phyloP scores from a whole-genome alignment of 2,329 filamentous ascomycete species.

The Alternaria sp. region DNA sequence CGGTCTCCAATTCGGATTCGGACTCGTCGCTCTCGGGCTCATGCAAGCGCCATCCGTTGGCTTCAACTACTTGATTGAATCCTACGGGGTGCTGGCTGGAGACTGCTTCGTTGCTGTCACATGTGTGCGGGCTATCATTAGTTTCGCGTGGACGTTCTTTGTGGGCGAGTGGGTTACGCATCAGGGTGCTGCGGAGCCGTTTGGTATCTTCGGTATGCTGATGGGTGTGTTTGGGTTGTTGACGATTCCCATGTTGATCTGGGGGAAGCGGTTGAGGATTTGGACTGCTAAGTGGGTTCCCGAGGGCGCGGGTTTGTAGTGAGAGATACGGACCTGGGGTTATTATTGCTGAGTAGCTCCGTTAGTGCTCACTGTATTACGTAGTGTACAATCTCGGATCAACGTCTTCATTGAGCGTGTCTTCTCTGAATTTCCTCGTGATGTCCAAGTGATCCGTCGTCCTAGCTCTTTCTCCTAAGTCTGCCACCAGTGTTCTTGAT shows the following conservation, averaged over 20 bases:
- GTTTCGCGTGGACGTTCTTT: slow-evolving; percentile 63
- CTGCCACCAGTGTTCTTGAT: not conserved
- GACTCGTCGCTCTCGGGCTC: slow-evolving; percentile 50
- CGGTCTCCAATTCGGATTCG: slow-evolving; percentile 48
- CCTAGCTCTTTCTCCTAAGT: not conserved
- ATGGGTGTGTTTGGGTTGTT: slow-evolving; percentile 57
- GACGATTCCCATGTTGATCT: slow-evolving; percentile 48
- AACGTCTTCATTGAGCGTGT: not conserved
- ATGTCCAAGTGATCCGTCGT: not conserved
- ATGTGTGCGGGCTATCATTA: slow-evolving; percentile 56
- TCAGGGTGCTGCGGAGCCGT: slow-evolving; percentile 55
- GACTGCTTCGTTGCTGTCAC: slow-evolving; percentile 64
- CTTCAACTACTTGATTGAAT: slow-evolving; percentile 59
- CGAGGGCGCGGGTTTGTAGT: slow-evolving; percentile 20
- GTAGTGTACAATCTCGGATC: not conserved
- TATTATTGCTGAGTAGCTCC: not conserved
- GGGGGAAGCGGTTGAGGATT: slow-evolving; percentile 51
- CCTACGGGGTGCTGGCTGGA: slow-evolving; percentile 55
- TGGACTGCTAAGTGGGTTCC: slow-evolving; percentile 47
- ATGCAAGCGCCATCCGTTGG: slow-evolving; percentile 53
- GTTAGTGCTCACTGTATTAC: not conserved
- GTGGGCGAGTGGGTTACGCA: slow-evolving; percentile 56
- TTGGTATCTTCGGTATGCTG: slow-evolving; percentile 61
- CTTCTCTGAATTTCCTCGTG: not conserved
- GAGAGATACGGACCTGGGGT: not conserved